phyloP scores from a whole-genome alignment of 106 monocot species.

The Xerophyta viscosa region DNA sequence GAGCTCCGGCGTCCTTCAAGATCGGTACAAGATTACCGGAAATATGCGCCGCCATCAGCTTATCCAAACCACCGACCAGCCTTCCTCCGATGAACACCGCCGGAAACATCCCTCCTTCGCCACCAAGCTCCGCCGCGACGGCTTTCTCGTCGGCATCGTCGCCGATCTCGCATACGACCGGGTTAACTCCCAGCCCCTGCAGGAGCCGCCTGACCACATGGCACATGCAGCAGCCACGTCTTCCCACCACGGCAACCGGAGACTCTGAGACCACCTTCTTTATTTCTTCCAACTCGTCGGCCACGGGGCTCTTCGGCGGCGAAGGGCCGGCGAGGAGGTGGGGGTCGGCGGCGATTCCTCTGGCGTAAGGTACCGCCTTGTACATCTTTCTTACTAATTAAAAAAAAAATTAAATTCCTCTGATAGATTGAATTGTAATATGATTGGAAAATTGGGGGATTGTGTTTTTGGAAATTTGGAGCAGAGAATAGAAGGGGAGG shows the following conservation, averaged over 20 bases:
- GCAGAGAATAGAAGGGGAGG: not conserved
- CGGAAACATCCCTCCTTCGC: conserved; percentile 20
- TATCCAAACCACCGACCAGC: conserved; percentile 53
- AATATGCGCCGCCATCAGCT: conserved; percentile 74
- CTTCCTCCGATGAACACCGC: conserved; percentile 67
- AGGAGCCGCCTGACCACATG: conserved; percentile 59
- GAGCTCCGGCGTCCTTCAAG: conserved; percentile 69
- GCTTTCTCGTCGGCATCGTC: conserved; percentile 18
- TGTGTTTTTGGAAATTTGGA: not conserved
- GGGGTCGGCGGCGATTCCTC: not conserved
- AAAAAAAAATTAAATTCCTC: not conserved
- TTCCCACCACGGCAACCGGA: conserved; percentile 68
- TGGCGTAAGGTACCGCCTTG: not conserved
- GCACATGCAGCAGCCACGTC: conserved; percentile 68
- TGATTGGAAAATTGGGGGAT: not conserved
- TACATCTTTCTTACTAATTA: not conserved
- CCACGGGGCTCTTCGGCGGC: not conserved
- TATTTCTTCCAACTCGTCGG: conserved; percentile 2
- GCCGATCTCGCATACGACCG: conserved; percentile 49
- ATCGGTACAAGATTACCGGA: conserved; percentile 74
- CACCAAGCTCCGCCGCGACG: not conserved
- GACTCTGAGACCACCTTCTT: conserved; percentile 33
- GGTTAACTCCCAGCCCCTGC: conserved; percentile 64
- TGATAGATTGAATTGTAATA: too few relatives aligned
- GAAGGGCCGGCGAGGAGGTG: not conserved